These are phyloP conservation scores for Suhomyces coccinellae DNA, from an alignment of 1,139 yeast species.

Conservation along the genomic window DNA sequence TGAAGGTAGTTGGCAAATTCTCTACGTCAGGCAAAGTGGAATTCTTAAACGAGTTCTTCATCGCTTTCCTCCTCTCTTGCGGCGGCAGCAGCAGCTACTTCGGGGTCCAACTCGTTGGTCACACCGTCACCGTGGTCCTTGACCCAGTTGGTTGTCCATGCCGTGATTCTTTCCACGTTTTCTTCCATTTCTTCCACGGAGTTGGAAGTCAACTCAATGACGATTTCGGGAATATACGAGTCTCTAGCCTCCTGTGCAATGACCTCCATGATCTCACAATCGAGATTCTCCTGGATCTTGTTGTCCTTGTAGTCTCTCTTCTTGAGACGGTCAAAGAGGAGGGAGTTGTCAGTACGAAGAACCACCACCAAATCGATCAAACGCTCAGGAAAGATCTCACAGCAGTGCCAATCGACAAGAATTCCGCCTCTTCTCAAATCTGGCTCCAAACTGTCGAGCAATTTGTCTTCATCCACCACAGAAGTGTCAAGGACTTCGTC, in stretches of 20 bases:
- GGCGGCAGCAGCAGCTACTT: conserved; percentile 15
- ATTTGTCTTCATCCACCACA: conserved; percentile 89
- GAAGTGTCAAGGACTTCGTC: conserved; percentile 84
- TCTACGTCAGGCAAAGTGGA: too few relatives aligned
- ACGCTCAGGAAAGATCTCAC: conserved; percentile 92
- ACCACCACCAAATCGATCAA: conserved; percentile 91
- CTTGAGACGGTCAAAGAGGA: conserved; percentile 71
- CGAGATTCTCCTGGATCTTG: conserved; percentile 88
- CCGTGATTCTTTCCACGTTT: conserved; percentile 70
- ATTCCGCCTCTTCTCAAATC: conserved; percentile 81
- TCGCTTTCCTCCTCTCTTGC: conserved; percentile 4
- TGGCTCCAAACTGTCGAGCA: conserved; percentile 78
- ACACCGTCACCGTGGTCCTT: conserved; percentile 46
- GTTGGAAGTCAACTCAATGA: conserved; percentile 76
- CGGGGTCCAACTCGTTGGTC: conserved; percentile 33
- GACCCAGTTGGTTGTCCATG: conserved; percentile 78
- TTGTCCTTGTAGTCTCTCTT: conserved; percentile 73
- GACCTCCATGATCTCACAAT: conserved; percentile 96
- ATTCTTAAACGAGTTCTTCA: neutral
- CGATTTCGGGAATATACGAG: conserved; percentile 73
- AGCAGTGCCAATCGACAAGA: conserved; percentile 94
- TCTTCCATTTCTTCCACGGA: conserved; percentile 73
- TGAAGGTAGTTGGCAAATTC: neutral
- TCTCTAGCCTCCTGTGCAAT: conserved; percentile 85
- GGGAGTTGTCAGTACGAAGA: conserved; percentile 70